Base-by-base conservation (phyloP, 306 rosid species). In the Vigna nakashimae region DNA sequence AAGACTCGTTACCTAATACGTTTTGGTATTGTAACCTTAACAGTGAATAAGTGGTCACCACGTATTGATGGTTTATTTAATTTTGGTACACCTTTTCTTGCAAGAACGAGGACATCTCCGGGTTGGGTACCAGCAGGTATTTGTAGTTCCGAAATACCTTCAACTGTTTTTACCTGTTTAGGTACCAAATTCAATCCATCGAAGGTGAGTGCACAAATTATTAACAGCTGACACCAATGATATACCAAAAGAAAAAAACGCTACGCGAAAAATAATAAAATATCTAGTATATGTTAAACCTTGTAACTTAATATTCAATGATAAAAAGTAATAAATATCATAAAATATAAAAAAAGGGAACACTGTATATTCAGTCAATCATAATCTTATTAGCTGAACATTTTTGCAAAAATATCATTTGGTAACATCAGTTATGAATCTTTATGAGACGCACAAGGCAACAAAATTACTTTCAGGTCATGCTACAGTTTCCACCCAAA, bases 111-210 rank as follows among this genome's bases (percentile, higher is more conserved):
- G 62, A 89, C 83, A 84, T 95, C 94, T 38, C 97, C 98, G 16
- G 96, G 96, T 87, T 92, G 99, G 65, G 96, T 95, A 64, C 99
- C 99, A 5, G 97, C 81, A 51, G 99, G 94, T 65, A 95, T 87
- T 82, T 89, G 96, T 56, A 92, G 86, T 66, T 89, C 94, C 51
- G 94, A 73, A 75, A 59, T 62, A 45, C 92, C 99, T 87, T 95
- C 98, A 65, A 92, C 96, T 16, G 98, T 91, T 82, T 89, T 88
- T n/a, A 92, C 98, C 98, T 92, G 82, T 62, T 84, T 70, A 68
- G 59, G 73, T 15, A 80, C 83, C 79, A 79, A 71, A 24, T 59
- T 77, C 65, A 40, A 77, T 73, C 79, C 36, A 80, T 60, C 20
- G 69, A 73, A 68, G 63, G 66, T 52, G 40, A 78, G 68, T 79